Evolutionary conservation across 176 grass and related monocot species (phyloP), one percentile per base, ranked within the genome.

Genomic region (Oryza longistaminata): DNA sequence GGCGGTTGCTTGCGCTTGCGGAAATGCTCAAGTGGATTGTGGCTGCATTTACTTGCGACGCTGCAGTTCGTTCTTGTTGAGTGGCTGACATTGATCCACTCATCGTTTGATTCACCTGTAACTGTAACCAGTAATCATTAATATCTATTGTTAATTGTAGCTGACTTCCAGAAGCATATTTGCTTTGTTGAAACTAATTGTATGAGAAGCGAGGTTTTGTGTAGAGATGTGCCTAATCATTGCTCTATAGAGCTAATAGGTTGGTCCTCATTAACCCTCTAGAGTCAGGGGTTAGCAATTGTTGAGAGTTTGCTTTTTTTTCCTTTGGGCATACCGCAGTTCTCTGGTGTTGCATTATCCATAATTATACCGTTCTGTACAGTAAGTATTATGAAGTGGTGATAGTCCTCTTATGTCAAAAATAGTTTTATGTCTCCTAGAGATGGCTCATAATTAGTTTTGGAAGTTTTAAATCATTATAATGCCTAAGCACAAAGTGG

Each of bases 1-100:
- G 70, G 12, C 6, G 34, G 49, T 11, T 66, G 62, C 50, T 14
- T 92, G 94, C 83, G 94, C 85, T 90, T 61, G 90, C 70, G 44
- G 74, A 87, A 92, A 92, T 83, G 87, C 34, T 62, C 44, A 60
- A 75, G 21, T 25, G 14, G 68, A 74, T 48, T 60, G 12, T 37
- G 29, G 29, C 29, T 31, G 46, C 66, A 12, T 49, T 49, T 64
- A 11, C 40, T 65, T 82, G 16, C 7, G 9, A 4, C 7, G 33
- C 17, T 64, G 25, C 52, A 2, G 31, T 45, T 79, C 19, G 17
- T 15, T 61, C 49, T 60, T 1, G 50, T 61, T 29, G 45, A 7
- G 39, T n/a, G 35, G 13, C 10, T 9, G 9, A 12, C 21, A 64
- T 39, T 22, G 53, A 22, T 33, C 11, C 33, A 1, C 31, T 61